Conservation (phyloP, 1,139 yeast genomes). For the Nakaseomyces bracarensis region DNA sequence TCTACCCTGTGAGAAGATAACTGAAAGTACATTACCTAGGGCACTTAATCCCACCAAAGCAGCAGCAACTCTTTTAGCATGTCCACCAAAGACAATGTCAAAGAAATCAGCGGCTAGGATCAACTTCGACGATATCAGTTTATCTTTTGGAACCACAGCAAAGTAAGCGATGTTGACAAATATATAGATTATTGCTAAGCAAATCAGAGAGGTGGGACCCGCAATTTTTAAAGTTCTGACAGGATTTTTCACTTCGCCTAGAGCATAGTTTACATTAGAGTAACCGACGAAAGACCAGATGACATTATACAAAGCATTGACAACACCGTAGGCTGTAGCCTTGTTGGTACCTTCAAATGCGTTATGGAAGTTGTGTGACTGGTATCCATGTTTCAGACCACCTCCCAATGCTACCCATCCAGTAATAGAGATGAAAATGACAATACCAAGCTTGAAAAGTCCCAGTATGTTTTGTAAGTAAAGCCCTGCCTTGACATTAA, state of each 20-base stretch:
- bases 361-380: conserved; percentile 53
- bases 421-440: conserved; percentile 58
- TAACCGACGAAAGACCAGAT: conserved; percentile 75
- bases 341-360: conserved; percentile 49
- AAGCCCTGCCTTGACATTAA: conserved; percentile 58
- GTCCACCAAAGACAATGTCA: conserved; percentile 61
- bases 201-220: conserved; percentile 60
- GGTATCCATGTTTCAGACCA: conserved; percentile 44
- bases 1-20: conserved; percentile 69
- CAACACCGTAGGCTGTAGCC: conserved; percentile 67
- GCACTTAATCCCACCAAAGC: conserved; percentile 71
- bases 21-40: conserved; percentile 70
- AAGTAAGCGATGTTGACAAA: conserved; percentile 65
- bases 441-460: conserved; percentile 59
- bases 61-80: conserved; percentile 57
- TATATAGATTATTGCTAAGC: conserved; percentile 55
- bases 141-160: conserved; percentile 64
- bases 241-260: conserved; percentile 71
- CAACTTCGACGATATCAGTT: conserved; percentile 53
- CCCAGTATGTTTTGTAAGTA: conserved; percentile 63
- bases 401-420: conserved; percentile 85
- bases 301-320: conserved; percentile 68
- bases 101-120: conserved; percentile 70
- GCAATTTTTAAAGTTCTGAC: conserved; percentile 59
- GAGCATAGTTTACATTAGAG: conserved; percentile 72